Percentiles rank a stretch among this genome's conserved stretches.
These are phyloP conservation scores for Monosporascus sp. DNA, from an alignment of 2,329 filamentous ascomycete genomes.

Conservation along the genomic window DNA sequence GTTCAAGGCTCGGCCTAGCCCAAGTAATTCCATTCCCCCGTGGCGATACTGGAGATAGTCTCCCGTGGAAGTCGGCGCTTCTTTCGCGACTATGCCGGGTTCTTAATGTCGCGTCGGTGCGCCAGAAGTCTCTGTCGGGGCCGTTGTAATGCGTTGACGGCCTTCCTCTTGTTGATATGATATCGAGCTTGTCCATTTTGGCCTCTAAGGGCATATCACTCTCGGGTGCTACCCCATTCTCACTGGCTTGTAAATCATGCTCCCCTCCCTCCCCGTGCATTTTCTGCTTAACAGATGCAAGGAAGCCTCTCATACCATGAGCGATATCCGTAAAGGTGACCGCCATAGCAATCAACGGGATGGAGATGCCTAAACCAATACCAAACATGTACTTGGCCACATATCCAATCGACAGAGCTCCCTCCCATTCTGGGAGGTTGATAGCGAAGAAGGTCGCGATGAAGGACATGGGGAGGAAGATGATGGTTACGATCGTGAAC, in stretches of 20 bases:
- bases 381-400: slow-evolving; percentile 50
- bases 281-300: neutral
- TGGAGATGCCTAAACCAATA: slow-evolving; percentile 34
- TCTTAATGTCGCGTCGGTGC: neutral
- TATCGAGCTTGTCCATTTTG: too few relatives aligned
- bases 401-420: slow-evolving; percentile 38
- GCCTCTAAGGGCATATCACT: too few relatives aligned
- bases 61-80: neutral
- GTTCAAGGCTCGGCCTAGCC: slow-evolving; percentile 5
- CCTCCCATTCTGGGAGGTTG: slow-evolving; percentile 41
- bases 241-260: neutral
- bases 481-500: slow-evolving; percentile 40
- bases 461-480: slow-evolving; percentile 40
- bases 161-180: too few relatives aligned
- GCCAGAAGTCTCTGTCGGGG: too few relatives aligned
- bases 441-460: slow-evolving; percentile 40
- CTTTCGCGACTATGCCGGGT: neutral
- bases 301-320: slow-evolving; percentile 8
- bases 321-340: slow-evolving; percentile 32
- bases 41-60: neutral
- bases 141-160: too few relatives aligned
- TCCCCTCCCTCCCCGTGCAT: neutral
- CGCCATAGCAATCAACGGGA: slow-evolving; percentile 32
- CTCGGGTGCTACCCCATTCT: too few relatives aligned
- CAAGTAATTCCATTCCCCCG: neutral